These are phyloP conservation scores for Pleurotus salmoneostramineus DNA, from an alignment of 768 basidiomycete species.

Conservation along the genomic window DNA sequence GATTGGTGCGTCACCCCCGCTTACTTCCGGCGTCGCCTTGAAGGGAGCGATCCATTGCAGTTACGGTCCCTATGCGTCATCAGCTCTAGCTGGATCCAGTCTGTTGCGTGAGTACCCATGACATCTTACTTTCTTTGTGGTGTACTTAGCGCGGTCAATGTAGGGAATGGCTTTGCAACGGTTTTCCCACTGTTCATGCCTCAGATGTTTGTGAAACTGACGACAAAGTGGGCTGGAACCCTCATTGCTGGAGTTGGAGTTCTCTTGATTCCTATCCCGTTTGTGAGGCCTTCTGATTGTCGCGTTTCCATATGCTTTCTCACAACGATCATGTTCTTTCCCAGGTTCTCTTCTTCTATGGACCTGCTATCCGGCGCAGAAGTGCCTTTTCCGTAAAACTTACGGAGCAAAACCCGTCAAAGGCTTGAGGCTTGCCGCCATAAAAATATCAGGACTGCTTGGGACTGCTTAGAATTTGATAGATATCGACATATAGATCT, in stretches of 20 bases:
- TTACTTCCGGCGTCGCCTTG: background rate
- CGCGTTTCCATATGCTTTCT: background rate
- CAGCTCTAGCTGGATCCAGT: slow-evolving; percentile 60
- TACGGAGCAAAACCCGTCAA: background rate
- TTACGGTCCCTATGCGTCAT: slow-evolving; percentile 54
- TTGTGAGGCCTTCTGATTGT: slow-evolving; percentile 24
- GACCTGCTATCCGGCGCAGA: slow-evolving; percentile 20
- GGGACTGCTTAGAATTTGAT: background rate
- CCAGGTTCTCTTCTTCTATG: slow-evolving; percentile 24
- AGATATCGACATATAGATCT: background rate
- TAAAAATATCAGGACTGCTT: background rate
- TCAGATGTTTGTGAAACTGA: slow-evolving; percentile 46
- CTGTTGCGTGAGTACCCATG: slow-evolving; percentile 36
- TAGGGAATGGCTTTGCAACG: slow-evolving; percentile 42
- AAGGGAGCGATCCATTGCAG: slow-evolving; percentile 14
- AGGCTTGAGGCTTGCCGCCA: background rate
- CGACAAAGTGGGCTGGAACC: slow-evolving; percentile 53
- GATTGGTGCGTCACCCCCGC: slow-evolving; percentile 40
- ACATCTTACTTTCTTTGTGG: background rate
- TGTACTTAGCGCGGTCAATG: background rate
- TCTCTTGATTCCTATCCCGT: slow-evolving; percentile 46
- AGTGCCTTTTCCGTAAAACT: slow-evolving; percentile 19
- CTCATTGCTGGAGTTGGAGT: slow-evolving; percentile 45
- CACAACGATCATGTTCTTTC: background rate
- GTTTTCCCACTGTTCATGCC: slow-evolving; percentile 57